These are phyloP conservation scores for Penicillium verrucosum DNA, from an alignment of 2,329 filamentous ascomycete species.

Conservation along the genomic window DNA sequence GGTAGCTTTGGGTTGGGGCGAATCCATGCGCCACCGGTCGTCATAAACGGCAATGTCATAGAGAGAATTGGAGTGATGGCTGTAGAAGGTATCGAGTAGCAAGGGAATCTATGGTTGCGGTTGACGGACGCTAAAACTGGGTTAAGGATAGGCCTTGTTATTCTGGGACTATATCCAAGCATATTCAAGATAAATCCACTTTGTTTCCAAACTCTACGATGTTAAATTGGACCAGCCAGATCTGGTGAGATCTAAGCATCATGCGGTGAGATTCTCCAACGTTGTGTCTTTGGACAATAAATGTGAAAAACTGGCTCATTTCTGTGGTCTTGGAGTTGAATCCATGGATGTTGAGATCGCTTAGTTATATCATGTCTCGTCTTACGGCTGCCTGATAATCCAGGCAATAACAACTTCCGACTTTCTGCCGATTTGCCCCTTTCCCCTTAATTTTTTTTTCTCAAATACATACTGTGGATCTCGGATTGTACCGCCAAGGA, in stretches of 20 bases:
- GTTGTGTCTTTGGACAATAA: neutral
- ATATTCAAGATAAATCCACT: neutral
- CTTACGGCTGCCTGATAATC: neutral
- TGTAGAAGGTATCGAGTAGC: conserved; percentile 35
- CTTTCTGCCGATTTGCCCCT: neutral
- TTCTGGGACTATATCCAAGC: neutral
- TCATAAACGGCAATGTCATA: conserved; percentile 18
- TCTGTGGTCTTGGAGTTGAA: neutral
- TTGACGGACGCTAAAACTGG: neutral
- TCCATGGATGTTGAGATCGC: neutral
- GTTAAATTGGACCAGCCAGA: neutral
- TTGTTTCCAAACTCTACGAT: neutral
- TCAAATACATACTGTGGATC: neutral
- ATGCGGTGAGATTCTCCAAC: neutral
- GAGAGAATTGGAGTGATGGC: conserved; percentile 28
- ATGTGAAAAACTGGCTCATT: neutral
- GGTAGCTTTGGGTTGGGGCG: conserved; percentile 27
- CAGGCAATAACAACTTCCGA: neutral
- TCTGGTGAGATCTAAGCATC: neutral
- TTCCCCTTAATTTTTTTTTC: neutral
- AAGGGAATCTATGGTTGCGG: neutral
- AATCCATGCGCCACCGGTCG: too few relatives aligned
- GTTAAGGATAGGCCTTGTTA: neutral
- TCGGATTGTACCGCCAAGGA: neutral
- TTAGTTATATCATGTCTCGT: neutral